Base-by-base conservation (phyloP, 139 green algal genomes). In the Dunaliella primolecta region DNA sequence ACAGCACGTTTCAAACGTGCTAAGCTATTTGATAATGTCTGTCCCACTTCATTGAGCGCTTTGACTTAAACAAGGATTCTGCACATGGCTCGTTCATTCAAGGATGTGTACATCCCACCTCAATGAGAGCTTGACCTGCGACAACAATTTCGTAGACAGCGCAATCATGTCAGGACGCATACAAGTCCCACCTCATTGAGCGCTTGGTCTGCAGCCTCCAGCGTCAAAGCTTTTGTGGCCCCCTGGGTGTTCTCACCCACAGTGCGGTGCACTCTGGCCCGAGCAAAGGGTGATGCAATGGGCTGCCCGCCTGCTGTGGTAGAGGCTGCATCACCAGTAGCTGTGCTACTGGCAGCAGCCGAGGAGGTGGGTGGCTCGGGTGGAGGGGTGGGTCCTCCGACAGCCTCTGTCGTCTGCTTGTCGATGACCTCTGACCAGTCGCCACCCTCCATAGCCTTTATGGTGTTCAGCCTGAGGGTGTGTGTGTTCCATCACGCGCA, bases 391-490 rank as follows among this genome's bases (percentile, higher is more conserved):
- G 71, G 27, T 21, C 27, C 2, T 34, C 78, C 36, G 2, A 82
- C 23, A 72, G 78, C 78, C 35, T 70, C 35, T 1, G 24, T 21
- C 1, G 96, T 98, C 87, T 98, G 96, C 1, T 84, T 80, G 55
- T 93, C 86, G 35, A 98, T 96, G 0, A 97, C 96, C 0, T 35
- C 88, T 20, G 87, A 94, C 95, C 95, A 98, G 90, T 98, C 89
- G 78, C 95, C 95, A 1, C 91, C 90, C 57, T 95, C 84, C 77
- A 96, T 88, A 30, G 93, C 94, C 72, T 89, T 85, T n/a, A 96
- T 91, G 2, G 93, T 84, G 24, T 87, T 83, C 23, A 90, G 78
- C 35, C 94, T 94, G 75, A 25, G 46, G 7, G 15, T 64, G 46
- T 64, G 46, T 64, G 46, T 64, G 46, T 64, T n/a, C n/a, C n/a